Conservation (phyloP, 1,284 basidiomycete species). For the Wallemia mellicola region DNA sequence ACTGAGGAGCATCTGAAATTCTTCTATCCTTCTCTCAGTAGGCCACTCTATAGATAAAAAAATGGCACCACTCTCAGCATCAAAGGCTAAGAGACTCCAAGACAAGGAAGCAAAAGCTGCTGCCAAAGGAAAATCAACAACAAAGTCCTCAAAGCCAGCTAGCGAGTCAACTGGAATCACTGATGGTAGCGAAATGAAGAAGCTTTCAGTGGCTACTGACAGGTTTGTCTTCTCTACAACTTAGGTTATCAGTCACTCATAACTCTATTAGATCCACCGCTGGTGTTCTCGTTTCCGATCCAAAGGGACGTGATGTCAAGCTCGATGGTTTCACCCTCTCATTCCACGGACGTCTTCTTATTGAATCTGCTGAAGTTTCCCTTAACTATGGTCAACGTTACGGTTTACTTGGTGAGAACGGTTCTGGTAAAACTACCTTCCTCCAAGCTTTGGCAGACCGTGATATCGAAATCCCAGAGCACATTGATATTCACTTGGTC, state of each 20-base stretch:
- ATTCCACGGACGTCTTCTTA: constrained; percentile 80
- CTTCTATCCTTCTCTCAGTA: not conserved
- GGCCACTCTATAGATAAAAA: not conserved
- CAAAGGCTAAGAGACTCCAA: constrained; percentile 24
- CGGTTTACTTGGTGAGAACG: constrained; percentile 93
- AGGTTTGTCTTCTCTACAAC: constrained; percentile 24
- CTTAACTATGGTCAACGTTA: constrained; percentile 89
- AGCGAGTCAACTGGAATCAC: constrained; percentile 12
- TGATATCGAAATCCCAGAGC: constrained; percentile 76
- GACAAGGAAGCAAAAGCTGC: constrained; percentile 60
- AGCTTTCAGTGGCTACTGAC: constrained; percentile 59
- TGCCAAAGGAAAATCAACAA: constrained; percentile 17
- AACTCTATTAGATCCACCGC: constrained; percentile 34
- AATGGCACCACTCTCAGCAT: constrained; percentile 4
- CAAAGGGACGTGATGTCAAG: constrained; percentile 82
- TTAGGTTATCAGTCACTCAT: not conserved
- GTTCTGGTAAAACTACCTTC: constrained; percentile 37
- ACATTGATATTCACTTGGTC: constrained; percentile 58
- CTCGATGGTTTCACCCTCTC: constrained; percentile 86
- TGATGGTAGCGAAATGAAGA: constrained; percentile 37
- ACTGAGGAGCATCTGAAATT: not conserved
- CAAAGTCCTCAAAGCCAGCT: constrained; percentile 9
- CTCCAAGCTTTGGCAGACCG: constrained; percentile 72
- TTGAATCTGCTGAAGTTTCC: constrained; percentile 65
- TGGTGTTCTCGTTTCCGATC: constrained; percentile 76